Percentiles rank a stretch among this genome's conserved stretches.
phyloP scores from a whole-genome alignment of 2,329 filamentous ascomycete species.

The Emergomyces pasteurianus region DNA sequence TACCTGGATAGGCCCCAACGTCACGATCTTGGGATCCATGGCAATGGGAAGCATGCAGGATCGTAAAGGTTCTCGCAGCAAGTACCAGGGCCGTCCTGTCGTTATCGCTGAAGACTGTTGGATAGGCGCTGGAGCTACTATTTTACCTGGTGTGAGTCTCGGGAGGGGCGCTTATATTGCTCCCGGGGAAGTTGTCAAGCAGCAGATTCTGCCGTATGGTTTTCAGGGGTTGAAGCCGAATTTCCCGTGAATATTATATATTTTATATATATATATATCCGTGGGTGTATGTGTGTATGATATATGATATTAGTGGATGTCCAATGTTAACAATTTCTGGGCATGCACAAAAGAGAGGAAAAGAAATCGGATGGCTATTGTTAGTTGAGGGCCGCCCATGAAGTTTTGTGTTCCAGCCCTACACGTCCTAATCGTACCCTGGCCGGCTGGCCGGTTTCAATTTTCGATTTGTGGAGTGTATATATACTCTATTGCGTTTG shows the following conservation, averaged over 20 bases:
- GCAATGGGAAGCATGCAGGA: slow-evolving; percentile 60
- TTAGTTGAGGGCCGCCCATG: not conserved
- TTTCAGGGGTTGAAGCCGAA: slow-evolving; percentile 31
- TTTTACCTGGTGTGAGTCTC: slow-evolving; percentile 38
- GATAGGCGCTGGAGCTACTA: slow-evolving; percentile 51
- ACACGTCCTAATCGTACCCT: not conserved
- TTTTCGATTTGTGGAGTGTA: not conserved
- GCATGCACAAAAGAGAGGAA: not conserved
- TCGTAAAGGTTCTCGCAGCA: slow-evolving; percentile 61
- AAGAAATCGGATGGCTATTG: not conserved
- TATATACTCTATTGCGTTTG: not conserved
- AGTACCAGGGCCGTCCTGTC: slow-evolving; percentile 58
- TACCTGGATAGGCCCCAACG: slow-evolving; percentile 63
- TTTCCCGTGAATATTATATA: slow-evolving; percentile 14
- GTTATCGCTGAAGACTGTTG: slow-evolving; percentile 62
- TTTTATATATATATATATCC: not conserved
- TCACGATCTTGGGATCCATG: slow-evolving; percentile 70
- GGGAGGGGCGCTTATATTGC: slow-evolving; percentile 33
- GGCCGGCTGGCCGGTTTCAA: not conserved
- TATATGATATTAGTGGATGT: not conserved
- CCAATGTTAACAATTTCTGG: not conserved
- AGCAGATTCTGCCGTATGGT: slow-evolving; percentile 31
- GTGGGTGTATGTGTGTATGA: not conserved
- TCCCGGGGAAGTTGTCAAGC: slow-evolving; percentile 33
- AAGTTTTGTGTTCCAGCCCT: not conserved